Evolutionary conservation across 371 early-diverging fungal species (phyloP).

Genomic region (Choanephora cucurbitarum): DNA sequence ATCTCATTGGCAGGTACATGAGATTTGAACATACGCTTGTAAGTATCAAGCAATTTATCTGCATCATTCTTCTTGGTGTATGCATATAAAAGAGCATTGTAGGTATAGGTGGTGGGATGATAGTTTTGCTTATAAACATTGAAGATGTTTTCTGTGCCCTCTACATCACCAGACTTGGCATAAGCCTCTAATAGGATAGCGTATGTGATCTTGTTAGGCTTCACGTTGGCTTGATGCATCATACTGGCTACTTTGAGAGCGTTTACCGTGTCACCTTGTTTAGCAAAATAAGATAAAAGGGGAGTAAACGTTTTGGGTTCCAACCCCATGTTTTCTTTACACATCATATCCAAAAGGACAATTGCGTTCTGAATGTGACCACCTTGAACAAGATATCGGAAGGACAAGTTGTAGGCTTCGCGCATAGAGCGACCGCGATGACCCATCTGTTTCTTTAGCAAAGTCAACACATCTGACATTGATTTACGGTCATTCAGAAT

Average conservation of each 20-base stretch:
- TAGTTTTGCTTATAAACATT: constrained; percentile 20
- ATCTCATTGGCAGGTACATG: constrained; percentile 29
- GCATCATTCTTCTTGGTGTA: constrained; percentile 41
- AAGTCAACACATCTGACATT: constrained; percentile 25
- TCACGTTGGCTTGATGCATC: constrained; percentile 29
- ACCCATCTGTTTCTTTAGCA: constrained; percentile 14
- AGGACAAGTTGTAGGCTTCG: constrained; percentile 32
- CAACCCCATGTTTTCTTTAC: constrained; percentile 15
- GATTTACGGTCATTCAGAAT: constrained; percentile 25
- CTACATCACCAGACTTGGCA: constrained; percentile 42
- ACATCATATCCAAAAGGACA: constrained; percentile 30
- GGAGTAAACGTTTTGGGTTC: constrained; percentile 29
- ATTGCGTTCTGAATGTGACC: constrained; percentile 29
- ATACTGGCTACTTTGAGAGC: constrained; percentile 24
- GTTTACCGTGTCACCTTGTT: constrained; percentile 26
- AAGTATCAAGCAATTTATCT: constrained; percentile 42
- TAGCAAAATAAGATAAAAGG: constrained; percentile 32
- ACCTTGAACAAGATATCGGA: constrained; percentile 25
- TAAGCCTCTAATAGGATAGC: constrained; percentile 47
- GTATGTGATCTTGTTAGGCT: constrained; percentile 29
- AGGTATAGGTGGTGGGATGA: constrained; percentile 31
- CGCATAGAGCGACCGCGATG: constrained; percentile 6
- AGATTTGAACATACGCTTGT: constrained; percentile 35
- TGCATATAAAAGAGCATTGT: constrained; percentile 38
- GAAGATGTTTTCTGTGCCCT: constrained; percentile 38